Percentiles rank a stretch among this genome's conserved stretches.
Evolutionary conservation across 2,329 filamentous ascomycete genomes (phyloP).

Genomic region (Colletotrichum euphorbiae): DNA sequence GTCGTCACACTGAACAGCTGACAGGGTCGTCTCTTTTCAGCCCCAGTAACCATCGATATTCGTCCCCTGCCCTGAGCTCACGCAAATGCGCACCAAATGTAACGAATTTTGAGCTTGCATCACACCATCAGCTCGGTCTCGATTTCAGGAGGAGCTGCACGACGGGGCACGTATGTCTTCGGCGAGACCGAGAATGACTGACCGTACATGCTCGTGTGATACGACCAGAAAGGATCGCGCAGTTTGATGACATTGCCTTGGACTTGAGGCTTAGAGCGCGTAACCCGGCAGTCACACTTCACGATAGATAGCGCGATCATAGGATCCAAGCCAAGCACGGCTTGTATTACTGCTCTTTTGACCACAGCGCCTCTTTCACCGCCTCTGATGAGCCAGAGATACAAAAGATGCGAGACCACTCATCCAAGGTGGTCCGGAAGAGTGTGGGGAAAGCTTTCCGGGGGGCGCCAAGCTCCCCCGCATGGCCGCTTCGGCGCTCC

Average conservation of each 20-base stretch:
- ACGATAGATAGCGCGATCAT: too few species aligned
- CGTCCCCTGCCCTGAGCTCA: background rate
- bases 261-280: background rate
- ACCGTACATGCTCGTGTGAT: too few species aligned
- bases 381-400: too few species aligned
- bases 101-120: slow-evolving; percentile 8
- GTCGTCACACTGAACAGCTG: background rate
- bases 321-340: too few species aligned
- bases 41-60: background rate
- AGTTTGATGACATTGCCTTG: background rate
- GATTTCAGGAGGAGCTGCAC: background rate
- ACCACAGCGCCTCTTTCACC: too few species aligned
- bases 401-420: too few species aligned
- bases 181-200: background rate
- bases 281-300: too few species aligned
- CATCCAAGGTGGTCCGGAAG: slow-evolving; percentile 3
- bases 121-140: slow-evolving; percentile 9
- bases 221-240: background rate
- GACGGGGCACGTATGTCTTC: background rate
- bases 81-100: slow-evolving; percentile 10
- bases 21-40: background rate
- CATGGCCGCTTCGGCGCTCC: slow-evolving; percentile 12
- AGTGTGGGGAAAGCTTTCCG: slow-evolving; percentile 21
- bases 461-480: slow-evolving; percentile 22
- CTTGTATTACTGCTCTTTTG: too few species aligned